These are phyloP conservation scores for Huntiella savannae DNA, from an alignment of 2,329 filamentous ascomycete genomes.

Conservation along the genomic window DNA sequence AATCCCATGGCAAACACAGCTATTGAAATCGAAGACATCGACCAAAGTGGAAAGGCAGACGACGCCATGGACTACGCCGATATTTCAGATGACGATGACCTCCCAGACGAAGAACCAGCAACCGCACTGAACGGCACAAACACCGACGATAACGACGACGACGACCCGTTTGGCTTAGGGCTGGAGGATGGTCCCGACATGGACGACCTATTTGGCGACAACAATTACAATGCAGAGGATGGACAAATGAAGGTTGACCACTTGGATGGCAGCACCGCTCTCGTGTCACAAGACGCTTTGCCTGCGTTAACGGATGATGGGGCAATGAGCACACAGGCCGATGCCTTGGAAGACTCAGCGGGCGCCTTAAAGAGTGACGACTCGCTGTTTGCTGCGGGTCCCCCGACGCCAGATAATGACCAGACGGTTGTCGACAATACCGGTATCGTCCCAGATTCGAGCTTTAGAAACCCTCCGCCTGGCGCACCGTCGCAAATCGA, in stretches of 20 bases:
- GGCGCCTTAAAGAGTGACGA: slow-evolving; percentile 27
- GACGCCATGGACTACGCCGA: slow-evolving; percentile 84
- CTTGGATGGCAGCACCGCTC: too few species aligned
- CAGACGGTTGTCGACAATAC: neutral
- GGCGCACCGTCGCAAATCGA: slow-evolving; percentile 16
- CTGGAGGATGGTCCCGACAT: neutral
- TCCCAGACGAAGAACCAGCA: slow-evolving; percentile 49
- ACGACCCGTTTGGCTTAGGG: neutral
- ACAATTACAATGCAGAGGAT: slow-evolving; percentile 24
- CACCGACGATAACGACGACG: neutral
- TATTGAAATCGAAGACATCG: slow-evolving; percentile 27
- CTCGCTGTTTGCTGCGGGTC: slow-evolving; percentile 20
- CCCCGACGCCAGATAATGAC: neutral
- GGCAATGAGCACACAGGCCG: slow-evolving; percentile 28
- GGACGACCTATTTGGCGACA: slow-evolving; percentile 5
- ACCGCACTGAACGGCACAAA: slow-evolving; percentile 14
- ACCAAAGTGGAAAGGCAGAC: slow-evolving; percentile 63
- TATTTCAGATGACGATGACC: slow-evolving; percentile 78
- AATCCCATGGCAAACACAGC: slow-evolving; percentile 22
- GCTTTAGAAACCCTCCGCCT: slow-evolving; percentile 9
- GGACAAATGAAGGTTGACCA: slow-evolving; percentile 17
- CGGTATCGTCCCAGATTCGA: slow-evolving; percentile 11
- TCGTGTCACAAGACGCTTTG: neutral
- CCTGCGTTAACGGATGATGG: slow-evolving; percentile 34
- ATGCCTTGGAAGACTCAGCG: slow-evolving; percentile 45